A percentile compares a stretch with the other conserved stretches of the same genome.
Evolutionary conservation across 768 basidiomycete species (phyloP).

Genomic region (Pulveroboletus sp.): DNA sequence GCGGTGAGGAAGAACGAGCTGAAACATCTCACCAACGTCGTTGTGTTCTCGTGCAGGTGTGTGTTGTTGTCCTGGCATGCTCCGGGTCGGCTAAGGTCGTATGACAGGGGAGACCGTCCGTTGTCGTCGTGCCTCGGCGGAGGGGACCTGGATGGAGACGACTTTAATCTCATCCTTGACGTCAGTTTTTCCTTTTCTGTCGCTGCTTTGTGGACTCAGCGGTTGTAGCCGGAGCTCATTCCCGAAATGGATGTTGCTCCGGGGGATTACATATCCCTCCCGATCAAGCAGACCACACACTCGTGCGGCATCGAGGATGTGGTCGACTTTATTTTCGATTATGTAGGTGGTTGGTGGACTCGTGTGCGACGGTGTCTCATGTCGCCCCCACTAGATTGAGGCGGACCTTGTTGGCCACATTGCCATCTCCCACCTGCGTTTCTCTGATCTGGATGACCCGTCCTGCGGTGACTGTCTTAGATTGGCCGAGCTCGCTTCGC

Average conservation of each 20-base stretch:
- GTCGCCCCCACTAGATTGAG: slow-evolving; percentile 28
- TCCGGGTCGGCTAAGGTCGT: slow-evolving; percentile 2
- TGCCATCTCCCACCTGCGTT: slow-evolving; percentile 41
- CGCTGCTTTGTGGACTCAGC: slow-evolving; percentile 8
- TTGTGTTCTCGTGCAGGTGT: slow-evolving; percentile 51
- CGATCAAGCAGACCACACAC: slow-evolving; percentile 29
- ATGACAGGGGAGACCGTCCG: slow-evolving; percentile 39
- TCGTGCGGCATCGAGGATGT: slow-evolving; percentile 43
- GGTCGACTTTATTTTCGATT: slow-evolving; percentile 48
- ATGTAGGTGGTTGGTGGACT: slow-evolving; percentile 28
- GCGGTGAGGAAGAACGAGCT: slow-evolving; percentile 43
- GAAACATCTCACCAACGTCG: slow-evolving; percentile 41
- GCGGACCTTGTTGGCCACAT: slow-evolving; percentile 42
- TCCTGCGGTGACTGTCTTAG: slow-evolving; percentile 35
- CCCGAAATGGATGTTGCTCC: slow-evolving; percentile 25
- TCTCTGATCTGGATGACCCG: slow-evolving; percentile 39
- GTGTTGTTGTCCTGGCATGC: slow-evolving; percentile 2
- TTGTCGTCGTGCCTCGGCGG: slow-evolving; percentile 50
- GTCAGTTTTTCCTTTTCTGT: slow-evolving; percentile 24
- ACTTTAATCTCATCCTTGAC: slow-evolving; percentile 47
- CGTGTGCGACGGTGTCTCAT: slow-evolving; percentile 1
- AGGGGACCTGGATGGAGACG: slow-evolving; percentile 54
- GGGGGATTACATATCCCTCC: slow-evolving; percentile 39
- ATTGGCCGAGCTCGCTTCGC: slow-evolving; percentile 44
- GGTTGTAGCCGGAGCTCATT: slow-evolving; percentile 29